Evolutionary conservation across 2,329 filamentous ascomycete genomes (phyloP).

Genomic region (Capronia coronata): DNA sequence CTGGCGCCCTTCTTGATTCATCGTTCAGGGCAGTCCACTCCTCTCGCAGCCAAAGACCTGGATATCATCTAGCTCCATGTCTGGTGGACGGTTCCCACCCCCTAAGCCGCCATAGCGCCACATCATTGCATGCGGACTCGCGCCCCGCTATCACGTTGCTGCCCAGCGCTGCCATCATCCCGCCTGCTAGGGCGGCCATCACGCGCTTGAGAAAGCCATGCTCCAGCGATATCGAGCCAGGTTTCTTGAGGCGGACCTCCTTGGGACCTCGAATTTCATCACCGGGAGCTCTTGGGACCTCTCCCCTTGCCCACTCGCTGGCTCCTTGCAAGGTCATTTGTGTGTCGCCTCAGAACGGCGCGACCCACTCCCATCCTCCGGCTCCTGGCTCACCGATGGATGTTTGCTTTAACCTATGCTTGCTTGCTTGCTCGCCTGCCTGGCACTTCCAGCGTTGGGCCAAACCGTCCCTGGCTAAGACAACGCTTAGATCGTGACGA

Average conservation of each 20-base stretch:
- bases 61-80: slow-evolving; percentile 8
- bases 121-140: slow-evolving; percentile 17
- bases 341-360: slow-evolving; percentile 17
- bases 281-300: slow-evolving; percentile 5
- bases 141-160: slow-evolving; percentile 20
- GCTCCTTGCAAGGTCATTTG: slow-evolving; percentile 9
- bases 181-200: slow-evolving; percentile 19
- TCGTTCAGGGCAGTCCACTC: neutral
- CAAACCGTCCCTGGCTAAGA: slow-evolving; percentile 18
- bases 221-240: slow-evolving; percentile 15
- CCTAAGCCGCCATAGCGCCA: slow-evolving; percentile 19
- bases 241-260: slow-evolving; percentile 4
- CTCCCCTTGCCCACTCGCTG: slow-evolving; percentile 10
- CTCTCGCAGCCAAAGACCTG: slow-evolving; percentile 12
- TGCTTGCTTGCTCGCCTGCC: slow-evolving; percentile 2
- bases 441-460: slow-evolving; percentile 11
- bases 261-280: slow-evolving; percentile 13
- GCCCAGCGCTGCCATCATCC: slow-evolving; percentile 25
- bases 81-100: slow-evolving; percentile 9
- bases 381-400: slow-evolving; percentile 8
- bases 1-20: neutral
- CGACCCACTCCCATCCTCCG: slow-evolving; percentile 20
- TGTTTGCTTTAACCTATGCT: neutral
- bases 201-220: slow-evolving; percentile 21
- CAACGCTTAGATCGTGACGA: slow-evolving; percentile 24